These are phyloP conservation scores for Chlamydomonas sphaeroides DNA, from an alignment of 139 green algal genomes.

Conservation along the genomic window DNA sequence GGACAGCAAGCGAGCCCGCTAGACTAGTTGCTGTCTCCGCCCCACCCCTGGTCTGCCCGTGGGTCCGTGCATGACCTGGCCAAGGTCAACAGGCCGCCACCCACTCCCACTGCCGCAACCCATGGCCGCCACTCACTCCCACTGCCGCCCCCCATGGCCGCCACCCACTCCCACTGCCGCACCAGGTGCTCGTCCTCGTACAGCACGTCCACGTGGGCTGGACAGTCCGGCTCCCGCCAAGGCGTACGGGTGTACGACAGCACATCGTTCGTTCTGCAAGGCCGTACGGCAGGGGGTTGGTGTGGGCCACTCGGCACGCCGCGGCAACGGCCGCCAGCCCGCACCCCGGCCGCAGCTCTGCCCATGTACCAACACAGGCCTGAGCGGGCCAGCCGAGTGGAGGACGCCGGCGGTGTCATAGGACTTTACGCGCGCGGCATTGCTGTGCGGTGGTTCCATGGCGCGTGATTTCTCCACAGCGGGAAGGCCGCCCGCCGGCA, in stretches of 20 bases:
- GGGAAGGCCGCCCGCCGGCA: too few relatives aligned
- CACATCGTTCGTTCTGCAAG: conserved; percentile 37
- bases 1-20: too few relatives aligned
- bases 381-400: too few relatives aligned
- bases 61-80: too few relatives aligned
- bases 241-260: conserved; percentile 27
- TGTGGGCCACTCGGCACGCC: background rate
- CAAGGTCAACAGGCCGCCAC: too few relatives aligned
- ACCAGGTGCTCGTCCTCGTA: conserved; percentile 61
- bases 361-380: background rate
- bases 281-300: background rate
- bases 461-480: background rate
- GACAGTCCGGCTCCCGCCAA: conserved; percentile 49
- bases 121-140: background rate
- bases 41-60: too few relatives aligned
- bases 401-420: too few relatives aligned
- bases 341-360: background rate
- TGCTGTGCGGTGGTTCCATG: background rate
- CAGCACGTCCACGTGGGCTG: conserved; percentile 50
- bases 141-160: background rate
- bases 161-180: background rate
- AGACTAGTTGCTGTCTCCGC: too few relatives aligned
- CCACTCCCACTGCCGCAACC: too few relatives aligned
- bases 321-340: background rate
- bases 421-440: background rate